Base-by-base conservation (phyloP, 2,329 filamentous ascomycete species). In the Zopfia rhizophila region DNA sequence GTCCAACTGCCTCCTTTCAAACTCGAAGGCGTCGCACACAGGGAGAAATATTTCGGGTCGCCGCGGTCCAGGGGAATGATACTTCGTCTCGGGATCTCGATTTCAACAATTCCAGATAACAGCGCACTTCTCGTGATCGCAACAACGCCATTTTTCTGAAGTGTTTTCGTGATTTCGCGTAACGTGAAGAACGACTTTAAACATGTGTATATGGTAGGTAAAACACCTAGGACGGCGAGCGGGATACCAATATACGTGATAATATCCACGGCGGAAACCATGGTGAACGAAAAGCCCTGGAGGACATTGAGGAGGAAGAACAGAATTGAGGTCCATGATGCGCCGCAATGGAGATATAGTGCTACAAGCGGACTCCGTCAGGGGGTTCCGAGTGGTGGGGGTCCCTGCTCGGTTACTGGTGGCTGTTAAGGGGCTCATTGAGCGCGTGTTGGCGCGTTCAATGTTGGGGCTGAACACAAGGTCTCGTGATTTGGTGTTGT, bases 141-240 rank as follows among this genome's bases (percentile, higher is more conserved):
- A 2, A 78, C 56, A 6, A 85, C 60, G n/a, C 76, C 77, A 64
- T 82, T 81, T 42, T 77, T 77, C 12, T 78, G 71, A 3, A 88
- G 77, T 68, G 81, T 80, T 44, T 79, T 79, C 62, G 79, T 80
- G 66, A 88, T 84, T 35, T 80, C 80, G 27, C 82, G 82, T 2
- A 85, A 74, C 2, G 82, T 84, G 11, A 82, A 72, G 18, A 87
- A 77, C 3, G 83, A 85, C 18, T 79, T 76, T 40, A 83, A 72
- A 14, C 81, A 86, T 60, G 86, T 88, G 72, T 87, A 88, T 30
- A 88, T 73, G 38, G 87, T 87, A 0, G 85, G 85, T 5, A 87
- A 73, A 14, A 87, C 83, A 37, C 83, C 82, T 3, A 85, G 68
- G 3, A 85, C 82, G 1, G 82, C 82, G 23, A 86, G 73, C 1